These are phyloP conservation scores for Biscogniauxia marginata DNA, from an alignment of 2,329 filamentous ascomycete species.

Conservation along the genomic window DNA sequence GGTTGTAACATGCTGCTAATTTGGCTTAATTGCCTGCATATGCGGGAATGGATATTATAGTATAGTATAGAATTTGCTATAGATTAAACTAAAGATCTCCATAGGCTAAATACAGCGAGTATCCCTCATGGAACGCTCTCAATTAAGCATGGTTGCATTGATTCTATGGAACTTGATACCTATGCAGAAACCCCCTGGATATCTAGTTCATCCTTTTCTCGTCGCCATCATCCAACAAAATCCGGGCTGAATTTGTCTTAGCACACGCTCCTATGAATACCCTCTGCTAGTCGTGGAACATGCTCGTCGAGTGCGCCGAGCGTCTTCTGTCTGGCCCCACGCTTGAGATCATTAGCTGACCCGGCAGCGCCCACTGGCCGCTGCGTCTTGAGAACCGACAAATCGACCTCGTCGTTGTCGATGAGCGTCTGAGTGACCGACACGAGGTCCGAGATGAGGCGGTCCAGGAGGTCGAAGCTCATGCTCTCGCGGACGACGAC, in stretches of 20 bases:
- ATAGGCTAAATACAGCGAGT: neutral
- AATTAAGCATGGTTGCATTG: neutral
- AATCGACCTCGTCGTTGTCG: constrained; percentile 48
- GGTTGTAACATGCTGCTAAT: too few relatives aligned
- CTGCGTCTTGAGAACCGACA: constrained; percentile 44
- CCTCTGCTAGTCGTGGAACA: constrained; percentile 25
- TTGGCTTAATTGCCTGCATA: neutral
- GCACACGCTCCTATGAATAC: constrained; percentile 33
- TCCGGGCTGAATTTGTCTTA: constrained; percentile 8
- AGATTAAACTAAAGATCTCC: neutral
- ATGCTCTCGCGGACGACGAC: constrained; percentile 66
- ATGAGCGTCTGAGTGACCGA: constrained; percentile 61
- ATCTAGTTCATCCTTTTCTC: neutral
- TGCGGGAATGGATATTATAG: neutral
- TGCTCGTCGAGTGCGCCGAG: constrained; percentile 2
- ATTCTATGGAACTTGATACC: neutral
- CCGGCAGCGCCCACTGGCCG: constrained; percentile 5
- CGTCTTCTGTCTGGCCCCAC: constrained; percentile 2
- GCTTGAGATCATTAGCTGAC: neutral
- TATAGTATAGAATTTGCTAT: neutral
- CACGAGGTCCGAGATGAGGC: constrained; percentile 60
- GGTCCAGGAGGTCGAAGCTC: constrained; percentile 65
- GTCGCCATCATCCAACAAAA: neutral
- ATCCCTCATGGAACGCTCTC: neutral
- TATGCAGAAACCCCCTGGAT: neutral